A percentile compares a stretch with the other conserved stretches of the same genome.
Conservation (phyloP, 148 eudicot species). For the Vaccinium myrtillus region DNA sequence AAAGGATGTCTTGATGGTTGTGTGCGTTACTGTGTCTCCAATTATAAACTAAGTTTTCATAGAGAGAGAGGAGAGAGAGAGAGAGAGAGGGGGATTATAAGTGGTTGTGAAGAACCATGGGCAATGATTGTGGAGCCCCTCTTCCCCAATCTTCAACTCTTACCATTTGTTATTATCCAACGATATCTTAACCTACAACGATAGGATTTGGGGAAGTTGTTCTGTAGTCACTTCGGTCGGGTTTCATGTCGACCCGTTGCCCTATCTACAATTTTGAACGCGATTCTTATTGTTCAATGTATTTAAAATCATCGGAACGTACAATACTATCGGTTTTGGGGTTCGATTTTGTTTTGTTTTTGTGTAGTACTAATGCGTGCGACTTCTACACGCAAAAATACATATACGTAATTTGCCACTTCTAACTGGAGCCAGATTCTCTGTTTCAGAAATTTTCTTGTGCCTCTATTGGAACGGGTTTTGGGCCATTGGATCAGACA, state of each 20-base stretch:
- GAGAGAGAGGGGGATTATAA: background rate
- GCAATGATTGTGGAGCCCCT: background rate
- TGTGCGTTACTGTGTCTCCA: background rate
- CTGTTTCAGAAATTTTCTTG: too few relatives aligned
- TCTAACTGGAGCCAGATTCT: too few relatives aligned
- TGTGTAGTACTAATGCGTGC: too few relatives aligned
- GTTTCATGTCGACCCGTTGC: background rate
- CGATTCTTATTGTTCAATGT: too few relatives aligned
- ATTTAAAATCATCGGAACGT: too few relatives aligned
- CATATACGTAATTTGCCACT: too few relatives aligned
- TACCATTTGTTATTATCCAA: background rate
- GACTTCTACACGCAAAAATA: too few relatives aligned
- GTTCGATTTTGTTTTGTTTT: too few relatives aligned
- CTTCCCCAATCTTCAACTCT: background rate
- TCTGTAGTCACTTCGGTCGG: background rate
- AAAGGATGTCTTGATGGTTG: background rate
- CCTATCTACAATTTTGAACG: too few relatives aligned
- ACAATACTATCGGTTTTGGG: too few relatives aligned
- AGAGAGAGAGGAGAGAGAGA: background rate
- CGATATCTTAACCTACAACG: background rate
- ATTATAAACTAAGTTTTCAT: background rate
- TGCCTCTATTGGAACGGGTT: too few relatives aligned
- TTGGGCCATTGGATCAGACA: too few relatives aligned
- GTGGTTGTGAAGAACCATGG: background rate
- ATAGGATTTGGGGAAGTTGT: background rate